Percentiles rank a stretch among this genome's conserved stretches.
Evolutionary conservation across 169 alveolate genomes (phyloP).

Genomic region (Neospora caninum): DNA sequence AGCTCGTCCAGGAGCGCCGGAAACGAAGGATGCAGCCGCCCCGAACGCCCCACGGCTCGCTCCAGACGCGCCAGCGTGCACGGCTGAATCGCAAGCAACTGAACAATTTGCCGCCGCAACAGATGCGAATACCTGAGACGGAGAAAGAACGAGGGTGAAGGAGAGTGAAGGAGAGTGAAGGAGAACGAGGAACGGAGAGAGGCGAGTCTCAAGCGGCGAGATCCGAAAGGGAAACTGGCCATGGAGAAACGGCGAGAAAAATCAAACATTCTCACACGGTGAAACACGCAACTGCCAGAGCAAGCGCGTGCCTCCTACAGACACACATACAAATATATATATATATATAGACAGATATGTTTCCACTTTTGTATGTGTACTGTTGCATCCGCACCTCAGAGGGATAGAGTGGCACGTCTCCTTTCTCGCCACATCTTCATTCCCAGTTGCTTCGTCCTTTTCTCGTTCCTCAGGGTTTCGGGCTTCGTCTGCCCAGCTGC

Average conservation of each 20-base stretch:
- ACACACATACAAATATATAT: neutral
- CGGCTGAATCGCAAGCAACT: constrained; percentile 15
- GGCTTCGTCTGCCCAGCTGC: no score
- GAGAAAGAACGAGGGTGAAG: neutral
- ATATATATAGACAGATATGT: neutral
- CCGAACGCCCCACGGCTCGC: constrained; percentile 32
- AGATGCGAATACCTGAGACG: constrained; percentile 11
- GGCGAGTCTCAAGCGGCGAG: neutral
- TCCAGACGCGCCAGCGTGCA: neutral
- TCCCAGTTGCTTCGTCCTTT: no score
- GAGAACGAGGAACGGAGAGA: neutral
- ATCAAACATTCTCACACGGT: neutral
- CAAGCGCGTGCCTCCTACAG: no score
- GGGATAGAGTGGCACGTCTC: no score
- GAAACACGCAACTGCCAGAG: no score
- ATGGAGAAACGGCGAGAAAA: neutral
- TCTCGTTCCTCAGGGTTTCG: no score
- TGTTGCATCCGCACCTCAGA: no score
- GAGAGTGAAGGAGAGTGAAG: neutral
- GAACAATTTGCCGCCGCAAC: constrained; percentile 19
- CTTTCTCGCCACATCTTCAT: no score
- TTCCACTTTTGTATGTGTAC: neutral
- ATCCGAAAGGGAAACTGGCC: neutral
- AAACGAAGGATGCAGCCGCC: neutral
- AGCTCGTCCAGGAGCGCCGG: neutral